These are phyloP conservation scores for Solanum ahanhuiri DNA, from an alignment of 257 asterid species.

Conservation along the genomic window DNA sequence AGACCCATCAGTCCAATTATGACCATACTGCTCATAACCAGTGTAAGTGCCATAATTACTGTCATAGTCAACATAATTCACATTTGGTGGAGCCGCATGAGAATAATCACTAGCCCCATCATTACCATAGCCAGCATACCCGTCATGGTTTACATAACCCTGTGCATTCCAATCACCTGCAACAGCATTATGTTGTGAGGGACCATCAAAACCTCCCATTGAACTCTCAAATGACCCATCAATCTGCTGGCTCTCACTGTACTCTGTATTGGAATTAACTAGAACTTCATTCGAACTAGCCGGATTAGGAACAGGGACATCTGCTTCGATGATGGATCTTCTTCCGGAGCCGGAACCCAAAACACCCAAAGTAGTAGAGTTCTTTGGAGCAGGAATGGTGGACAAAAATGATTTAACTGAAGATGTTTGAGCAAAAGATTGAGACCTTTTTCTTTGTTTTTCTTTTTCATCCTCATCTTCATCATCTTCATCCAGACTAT, in stretches of 20 bases:
- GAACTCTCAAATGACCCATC: slow-evolving; percentile 12
- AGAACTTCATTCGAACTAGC: slow-evolving; percentile 11
- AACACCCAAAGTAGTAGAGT: slow-evolving; percentile 55
- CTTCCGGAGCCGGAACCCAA: slow-evolving; percentile 40
- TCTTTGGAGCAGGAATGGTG: slow-evolving; percentile 74
- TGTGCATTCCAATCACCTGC: slow-evolving; percentile 26
- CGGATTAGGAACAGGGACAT: slow-evolving; percentile 19
- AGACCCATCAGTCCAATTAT: slow-evolving; percentile 31
- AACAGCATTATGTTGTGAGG: background rate
- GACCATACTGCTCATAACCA: slow-evolving; percentile 28
- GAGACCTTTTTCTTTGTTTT: slow-evolving; percentile 29
- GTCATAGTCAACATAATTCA: slow-evolving; percentile 10
- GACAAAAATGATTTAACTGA: slow-evolving; percentile 43
- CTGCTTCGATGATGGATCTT: slow-evolving; percentile 62
- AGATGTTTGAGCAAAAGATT: slow-evolving; percentile 18
- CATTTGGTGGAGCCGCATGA: slow-evolving; percentile 16
- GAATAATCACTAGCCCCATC: slow-evolving; percentile 34
- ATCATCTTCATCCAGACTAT: slow-evolving; percentile 3
- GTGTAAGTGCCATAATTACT: slow-evolving; percentile 24
- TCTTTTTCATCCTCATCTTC: slow-evolving; percentile 53
- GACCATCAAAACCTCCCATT: slow-evolving; percentile 1
- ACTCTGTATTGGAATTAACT: slow-evolving; percentile 12
- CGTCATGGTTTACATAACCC: slow-evolving; percentile 20
- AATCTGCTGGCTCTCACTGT: slow-evolving; percentile 10
- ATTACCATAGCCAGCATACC: slow-evolving; percentile 8